These are phyloP conservation scores for Diatrype stigma DNA, from an alignment of 2,329 filamentous ascomycete species.

Conservation along the genomic window DNA sequence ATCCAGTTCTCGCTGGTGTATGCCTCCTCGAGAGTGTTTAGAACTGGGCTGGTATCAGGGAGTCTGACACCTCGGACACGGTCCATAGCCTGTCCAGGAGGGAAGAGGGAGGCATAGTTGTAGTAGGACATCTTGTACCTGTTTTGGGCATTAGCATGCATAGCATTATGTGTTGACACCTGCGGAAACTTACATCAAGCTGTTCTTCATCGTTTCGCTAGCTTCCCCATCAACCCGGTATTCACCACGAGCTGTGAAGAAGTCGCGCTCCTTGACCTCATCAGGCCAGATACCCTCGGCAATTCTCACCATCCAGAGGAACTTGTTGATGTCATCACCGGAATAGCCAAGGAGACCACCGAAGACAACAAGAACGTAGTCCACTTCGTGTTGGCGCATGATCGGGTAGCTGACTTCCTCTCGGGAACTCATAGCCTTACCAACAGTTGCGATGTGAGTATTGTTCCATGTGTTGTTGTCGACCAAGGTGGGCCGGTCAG, in stretches of 20 bases:
- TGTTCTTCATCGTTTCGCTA: constrained; percentile 97
- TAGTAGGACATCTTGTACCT: constrained; percentile 99
- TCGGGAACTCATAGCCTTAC: constrained; percentile 95
- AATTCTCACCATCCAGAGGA: constrained; percentile 99
- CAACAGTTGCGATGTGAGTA: constrained; percentile 97
- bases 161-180: not conserved
- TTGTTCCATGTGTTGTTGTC: constrained; percentile 99
- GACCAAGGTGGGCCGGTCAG: constrained; percentile 90
- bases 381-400: constrained; percentile 96
- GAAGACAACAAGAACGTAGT: constrained; percentile 97
- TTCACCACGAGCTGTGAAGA: constrained; percentile 90
- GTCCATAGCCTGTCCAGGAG: constrained; percentile 82
- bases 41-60: constrained; percentile 78
- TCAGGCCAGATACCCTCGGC: constrained; percentile 99
- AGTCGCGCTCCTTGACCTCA: constrained; percentile 94
- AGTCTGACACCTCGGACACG: constrained; percentile 78
- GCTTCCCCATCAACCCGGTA: constrained; percentile 93
- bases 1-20: constrained; percentile 99
- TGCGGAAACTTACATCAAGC: constrained; percentile 74
- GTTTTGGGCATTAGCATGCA: constrained; percentile 21
- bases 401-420: constrained; percentile 99
- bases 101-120: constrained; percentile 92
- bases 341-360: constrained; percentile 95
- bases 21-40: constrained; percentile 90
- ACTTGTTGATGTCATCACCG: constrained; percentile 99